Conservation (phyloP, 192 early-diverging fungal genomes). For the Dissophora globulifera region DNA sequence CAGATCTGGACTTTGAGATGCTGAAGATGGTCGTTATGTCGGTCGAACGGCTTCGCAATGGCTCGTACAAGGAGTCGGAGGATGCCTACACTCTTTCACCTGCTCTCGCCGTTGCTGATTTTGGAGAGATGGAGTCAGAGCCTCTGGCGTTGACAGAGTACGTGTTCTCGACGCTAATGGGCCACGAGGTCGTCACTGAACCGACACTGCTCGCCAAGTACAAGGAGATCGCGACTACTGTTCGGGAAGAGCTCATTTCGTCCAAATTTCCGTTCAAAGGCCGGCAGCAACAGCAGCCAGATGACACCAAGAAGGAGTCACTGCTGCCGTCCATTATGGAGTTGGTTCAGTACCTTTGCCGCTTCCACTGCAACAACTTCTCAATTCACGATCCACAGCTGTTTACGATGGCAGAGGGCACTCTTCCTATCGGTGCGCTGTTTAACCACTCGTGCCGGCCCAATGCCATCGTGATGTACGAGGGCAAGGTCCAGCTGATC, state of each 20-base stretch:
- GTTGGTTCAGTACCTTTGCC: slow-evolving; percentile 61
- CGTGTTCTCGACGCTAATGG: slow-evolving; percentile 59
- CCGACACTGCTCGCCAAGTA: slow-evolving; percentile 32
- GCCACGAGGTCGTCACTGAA: slow-evolving; percentile 46
- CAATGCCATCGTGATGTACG: slow-evolving; percentile 68
- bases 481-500: slow-evolving; percentile 59
- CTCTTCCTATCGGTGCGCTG: slow-evolving; percentile 69
- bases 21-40: slow-evolving; percentile 57
- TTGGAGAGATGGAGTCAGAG: too few species aligned
- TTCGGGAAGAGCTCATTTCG: slow-evolving; percentile 37
- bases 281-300: too few species aligned
- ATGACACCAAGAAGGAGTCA: too few species aligned
- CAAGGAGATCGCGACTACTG: slow-evolving; percentile 29
- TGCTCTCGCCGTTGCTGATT: too few species aligned
- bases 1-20: slow-evolving; percentile 58
- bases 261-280: slow-evolving; percentile 45
- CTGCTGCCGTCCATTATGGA: slow-evolving; percentile 38
- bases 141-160: slow-evolving; percentile 28
- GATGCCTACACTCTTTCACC: background rate
- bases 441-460: slow-evolving; percentile 77
- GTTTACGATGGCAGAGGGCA: slow-evolving; percentile 72
- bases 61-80: slow-evolving; percentile 10
- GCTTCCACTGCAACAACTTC: slow-evolving; percentile 77
- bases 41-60: slow-evolving; percentile 51
- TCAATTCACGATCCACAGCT: slow-evolving; percentile 66